These are phyloP conservation scores for Saussurea involucrata DNA, from an alignment of 129 eudicot genomes.

Conservation along the genomic window DNA sequence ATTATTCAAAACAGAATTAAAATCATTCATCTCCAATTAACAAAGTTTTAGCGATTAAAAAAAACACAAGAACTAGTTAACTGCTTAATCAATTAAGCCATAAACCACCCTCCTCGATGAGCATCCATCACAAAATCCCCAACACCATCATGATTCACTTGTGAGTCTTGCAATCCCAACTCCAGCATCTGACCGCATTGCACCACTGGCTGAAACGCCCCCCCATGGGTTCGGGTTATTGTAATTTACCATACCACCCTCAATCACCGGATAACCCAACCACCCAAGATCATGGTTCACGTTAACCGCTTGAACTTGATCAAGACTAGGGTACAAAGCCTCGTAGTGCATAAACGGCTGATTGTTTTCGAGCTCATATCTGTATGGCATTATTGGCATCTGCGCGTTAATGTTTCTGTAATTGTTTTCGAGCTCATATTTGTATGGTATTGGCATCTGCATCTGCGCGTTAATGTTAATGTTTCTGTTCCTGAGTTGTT, in stretches of 20 bases:
- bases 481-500: slow-evolving; percentile 22
- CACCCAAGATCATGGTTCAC: slow-evolving; percentile 23
- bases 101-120: slow-evolving; percentile 9
- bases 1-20: too few relatives aligned
- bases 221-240: slow-evolving; percentile 20
- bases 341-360: neutral
- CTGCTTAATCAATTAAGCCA: neutral
- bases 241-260: slow-evolving; percentile 21
- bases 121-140: slow-evolving; percentile 18
- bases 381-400: neutral
- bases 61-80: neutral
- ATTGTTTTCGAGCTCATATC: neutral
- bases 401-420: too few relatives aligned
- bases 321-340: neutral
- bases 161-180: slow-evolving; percentile 3
- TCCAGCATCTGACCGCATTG: slow-evolving; percentile 9
- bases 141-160: slow-evolving; percentile 8
- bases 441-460: too few relatives aligned
- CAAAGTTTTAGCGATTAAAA: neutral
- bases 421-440: too few relatives aligned
- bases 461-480: neutral
- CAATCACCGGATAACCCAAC: slow-evolving; percentile 12
- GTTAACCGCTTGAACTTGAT: slow-evolving; percentile 17
- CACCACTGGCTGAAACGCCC: slow-evolving; percentile 14
- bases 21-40: too few relatives aligned